phyloP scores from a whole-genome alignment of 73 alveolate genomes.

The Paramecium sonneborni region DNA sequence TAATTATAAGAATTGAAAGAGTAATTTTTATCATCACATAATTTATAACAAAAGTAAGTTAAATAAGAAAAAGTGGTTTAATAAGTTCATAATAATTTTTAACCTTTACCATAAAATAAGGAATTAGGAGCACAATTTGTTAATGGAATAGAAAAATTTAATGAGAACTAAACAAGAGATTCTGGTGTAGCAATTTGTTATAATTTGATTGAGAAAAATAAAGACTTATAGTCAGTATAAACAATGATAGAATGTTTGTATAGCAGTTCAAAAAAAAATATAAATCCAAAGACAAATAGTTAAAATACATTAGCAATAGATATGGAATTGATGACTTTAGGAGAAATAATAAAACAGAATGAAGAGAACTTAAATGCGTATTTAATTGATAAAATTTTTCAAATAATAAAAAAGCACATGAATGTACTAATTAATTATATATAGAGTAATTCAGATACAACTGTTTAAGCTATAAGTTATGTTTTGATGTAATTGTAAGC shows the following conservation, averaged over 20 bases:
- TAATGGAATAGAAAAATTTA: not conserved
- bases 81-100: not conserved
- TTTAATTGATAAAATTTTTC: not conserved
- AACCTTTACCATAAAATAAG: not conserved
- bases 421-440: not conserved
- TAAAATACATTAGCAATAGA: not conserved
- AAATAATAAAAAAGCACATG: not conserved
- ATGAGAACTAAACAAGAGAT: constrained; percentile 11
- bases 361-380: not conserved
- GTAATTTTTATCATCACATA: not conserved
- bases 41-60: not conserved
- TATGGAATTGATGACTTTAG: constrained; percentile 15
- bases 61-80: not conserved
- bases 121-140: not conserved
- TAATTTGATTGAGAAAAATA: not conserved
- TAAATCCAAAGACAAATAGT: constrained; percentile 24
- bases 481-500: not conserved
- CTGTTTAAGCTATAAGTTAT: not conserved
- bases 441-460: not conserved
- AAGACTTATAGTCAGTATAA: not conserved
- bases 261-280: not conserved
- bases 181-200: not conserved
- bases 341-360: not conserved
- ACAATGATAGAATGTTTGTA: constrained; percentile 10
- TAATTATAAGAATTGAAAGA: constrained; percentile 5